Percentiles rank a stretch among this genome's conserved stretches.
phyloP scores from a whole-genome alignment of 2,329 filamentous ascomycete genomes.

The Cytospora piceae region DNA sequence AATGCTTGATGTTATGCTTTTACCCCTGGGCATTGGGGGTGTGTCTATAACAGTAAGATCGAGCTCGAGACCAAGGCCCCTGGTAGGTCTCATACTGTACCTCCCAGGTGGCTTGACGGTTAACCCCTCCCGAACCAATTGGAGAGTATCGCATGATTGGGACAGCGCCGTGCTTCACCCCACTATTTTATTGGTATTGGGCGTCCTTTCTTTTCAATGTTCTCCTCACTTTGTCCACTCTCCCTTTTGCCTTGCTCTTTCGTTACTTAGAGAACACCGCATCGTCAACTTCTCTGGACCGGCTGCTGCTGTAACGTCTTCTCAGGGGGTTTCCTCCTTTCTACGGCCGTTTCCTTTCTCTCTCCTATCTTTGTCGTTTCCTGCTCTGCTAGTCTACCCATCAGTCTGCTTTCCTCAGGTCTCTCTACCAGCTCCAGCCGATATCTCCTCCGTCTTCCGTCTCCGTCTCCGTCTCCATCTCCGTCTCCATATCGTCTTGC shows the following conservation, averaged over 20 bases:
- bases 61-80: constrained; percentile 4
- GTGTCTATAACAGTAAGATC: background rate
- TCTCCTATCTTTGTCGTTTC: constrained; percentile 41
- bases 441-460: constrained; percentile 30
- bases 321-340: constrained; percentile 45
- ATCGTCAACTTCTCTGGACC: constrained; percentile 43
- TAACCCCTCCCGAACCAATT: constrained; percentile 19
- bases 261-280: constrained; percentile 39
- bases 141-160: constrained; percentile 22
- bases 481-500: constrained; percentile 31
- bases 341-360: constrained; percentile 47
- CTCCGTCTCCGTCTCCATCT: constrained; percentile 34
- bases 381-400: constrained; percentile 34
- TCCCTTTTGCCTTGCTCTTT: constrained; percentile 31
- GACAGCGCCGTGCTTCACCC: constrained; percentile 16
- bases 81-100: constrained; percentile 1
- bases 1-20: background rate
- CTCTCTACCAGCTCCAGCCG: constrained; percentile 21
- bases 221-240: constrained; percentile 31
- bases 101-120: constrained; percentile 18
- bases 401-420: constrained; percentile 33
- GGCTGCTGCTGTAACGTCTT: constrained; percentile 45
- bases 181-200: constrained; percentile 22
- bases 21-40: constrained; percentile 7
- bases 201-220: constrained; percentile 24